These are phyloP conservation scores for Daedalea quercina DNA, from an alignment of 768 basidiomycete species.

Conservation along the genomic window DNA sequence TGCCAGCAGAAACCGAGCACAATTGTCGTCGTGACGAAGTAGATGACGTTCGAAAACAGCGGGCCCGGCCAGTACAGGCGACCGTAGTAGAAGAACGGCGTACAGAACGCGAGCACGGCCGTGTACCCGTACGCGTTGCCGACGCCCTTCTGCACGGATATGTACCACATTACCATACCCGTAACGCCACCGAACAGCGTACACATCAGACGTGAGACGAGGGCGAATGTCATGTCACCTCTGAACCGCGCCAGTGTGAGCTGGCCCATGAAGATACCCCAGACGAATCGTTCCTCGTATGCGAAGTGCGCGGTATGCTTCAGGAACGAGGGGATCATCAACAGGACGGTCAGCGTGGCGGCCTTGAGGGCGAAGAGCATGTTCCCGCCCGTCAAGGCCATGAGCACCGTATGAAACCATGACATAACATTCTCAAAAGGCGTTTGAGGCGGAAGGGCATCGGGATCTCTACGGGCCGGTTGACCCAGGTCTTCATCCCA, in stretches of 20 bases:
- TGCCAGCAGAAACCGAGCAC: slow-evolving; percentile 74
- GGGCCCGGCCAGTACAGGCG: slow-evolving; percentile 68
- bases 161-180: slow-evolving; percentile 60
- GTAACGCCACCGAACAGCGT: slow-evolving; percentile 61
- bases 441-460: slow-evolving; percentile 66
- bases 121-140: slow-evolving; percentile 70
- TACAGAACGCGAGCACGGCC: slow-evolving; percentile 58
- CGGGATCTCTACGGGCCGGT: slow-evolving; percentile 59
- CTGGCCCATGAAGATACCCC: slow-evolving; percentile 79
- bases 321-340: slow-evolving; percentile 56
- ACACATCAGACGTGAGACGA: slow-evolving; percentile 51
- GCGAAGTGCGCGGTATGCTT: slow-evolving; percentile 49
- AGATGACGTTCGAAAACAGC: slow-evolving; percentile 62
- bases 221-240: slow-evolving; percentile 68
- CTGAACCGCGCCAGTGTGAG: slow-evolving; percentile 64
- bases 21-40: slow-evolving; percentile 56
- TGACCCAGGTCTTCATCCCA: slow-evolving; percentile 45
- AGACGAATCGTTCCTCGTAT: slow-evolving; percentile 60
- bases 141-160: slow-evolving; percentile 50
- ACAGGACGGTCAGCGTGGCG: slow-evolving; percentile 36
- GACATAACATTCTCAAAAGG: slow-evolving; percentile 45
- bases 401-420: slow-evolving; percentile 33
- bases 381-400: slow-evolving; percentile 49
- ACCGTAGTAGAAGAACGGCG: slow-evolving; percentile 68
- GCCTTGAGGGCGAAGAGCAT: slow-evolving; percentile 67